Base-by-base conservation (phyloP, 148 eudicot species). In the Amaranthus palmeri region DNA sequence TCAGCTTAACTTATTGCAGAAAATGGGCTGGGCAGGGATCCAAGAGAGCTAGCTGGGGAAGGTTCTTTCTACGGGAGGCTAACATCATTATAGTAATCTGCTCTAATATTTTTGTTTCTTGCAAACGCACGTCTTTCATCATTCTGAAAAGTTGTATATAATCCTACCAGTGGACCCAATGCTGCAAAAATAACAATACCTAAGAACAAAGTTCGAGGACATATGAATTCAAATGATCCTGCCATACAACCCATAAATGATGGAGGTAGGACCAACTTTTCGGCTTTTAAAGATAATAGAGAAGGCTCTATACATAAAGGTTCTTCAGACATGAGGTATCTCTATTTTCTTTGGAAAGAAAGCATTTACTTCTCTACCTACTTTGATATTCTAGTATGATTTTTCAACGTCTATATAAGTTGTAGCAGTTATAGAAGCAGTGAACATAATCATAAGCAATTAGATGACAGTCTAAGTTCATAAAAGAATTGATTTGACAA, bases 91-190 rank as follows among this genome's bases (percentile, higher is more conserved):
- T 42, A 18, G 55, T 13, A 6, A 40, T 25, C 5, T 40, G 47
- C 53, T 64, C 44, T 42, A 58, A 42, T 13, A 43, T 1, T 69
- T 59, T 46, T 68, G 46, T n/a, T 55, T 59, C 11, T 47, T 57
- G 50, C n/a, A 45, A 68, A 10, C 54, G 65, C 69, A 43, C 61
- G 45, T 55, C 4, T 8, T 3, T 50, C 12, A 65, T 58, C 74
- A 50, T 14, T 54, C 8, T 18, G 49, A 45, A 8, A 60, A 60
- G 50, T 44, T 17, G 59, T 65, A 44, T 3, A 73, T 73, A 60
- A 58, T 65, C 42, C 75, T 71, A 75, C 74, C 88, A 90, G 92
- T 71, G 80, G 75, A 69, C 62, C 77, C 63, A 74, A 73, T 59
- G 72, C 50, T 74, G 81, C 59, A 69, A 77, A 78, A 54, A 54